These are phyloP conservation scores for Tolypocladium capitatum DNA, from an alignment of 2,329 filamentous ascomycete genomes.

Conservation along the genomic window DNA sequence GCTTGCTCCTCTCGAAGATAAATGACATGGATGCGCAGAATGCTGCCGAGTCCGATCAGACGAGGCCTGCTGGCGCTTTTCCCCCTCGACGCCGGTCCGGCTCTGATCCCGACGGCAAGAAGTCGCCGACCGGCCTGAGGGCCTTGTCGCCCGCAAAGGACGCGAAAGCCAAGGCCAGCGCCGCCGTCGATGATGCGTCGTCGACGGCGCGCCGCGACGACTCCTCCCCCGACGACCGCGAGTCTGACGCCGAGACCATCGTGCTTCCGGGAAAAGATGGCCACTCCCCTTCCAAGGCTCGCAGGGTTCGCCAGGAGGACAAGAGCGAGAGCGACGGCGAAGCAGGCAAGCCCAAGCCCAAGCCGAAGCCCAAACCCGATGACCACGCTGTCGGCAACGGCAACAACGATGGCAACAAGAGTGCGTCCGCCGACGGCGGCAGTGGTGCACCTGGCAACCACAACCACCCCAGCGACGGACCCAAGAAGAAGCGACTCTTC, in stretches of 20 bases:
- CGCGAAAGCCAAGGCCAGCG: constrained; percentile 1
- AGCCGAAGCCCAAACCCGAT: constrained; percentile 12
- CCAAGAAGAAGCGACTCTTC: constrained; percentile 38
- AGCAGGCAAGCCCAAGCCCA: constrained; percentile 15
- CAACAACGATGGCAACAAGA: constrained; percentile 22
- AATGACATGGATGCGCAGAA: constrained; percentile 59
- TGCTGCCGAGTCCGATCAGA: constrained; percentile 49
- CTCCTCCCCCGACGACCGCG: constrained; percentile 38
- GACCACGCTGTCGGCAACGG: constrained; percentile 12
- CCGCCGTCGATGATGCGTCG: constrained; percentile 1
- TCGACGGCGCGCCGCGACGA: constrained; percentile 18
- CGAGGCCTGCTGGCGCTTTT: constrained; percentile 39
- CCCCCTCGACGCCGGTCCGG: constrained; percentile 30
- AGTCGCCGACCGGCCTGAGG: constrained; percentile 4
- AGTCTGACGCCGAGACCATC: constrained; percentile 61
- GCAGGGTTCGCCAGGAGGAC: constrained; percentile 54
- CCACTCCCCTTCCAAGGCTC: constrained; percentile 48
- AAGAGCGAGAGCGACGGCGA: constrained; percentile 42
- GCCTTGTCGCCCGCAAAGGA: constrained; percentile 7
- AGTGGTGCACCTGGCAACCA: constrained; percentile 18
- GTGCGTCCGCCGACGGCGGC: constrained; percentile 10
- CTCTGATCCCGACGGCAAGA: constrained; percentile 10
- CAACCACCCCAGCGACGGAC: constrained; percentile 16
- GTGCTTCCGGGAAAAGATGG: constrained; percentile 54
- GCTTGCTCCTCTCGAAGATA: constrained; percentile 36